Conservation (phyloP, 179 eudicot genomes). For the Heliamphora pulchella region DNA sequence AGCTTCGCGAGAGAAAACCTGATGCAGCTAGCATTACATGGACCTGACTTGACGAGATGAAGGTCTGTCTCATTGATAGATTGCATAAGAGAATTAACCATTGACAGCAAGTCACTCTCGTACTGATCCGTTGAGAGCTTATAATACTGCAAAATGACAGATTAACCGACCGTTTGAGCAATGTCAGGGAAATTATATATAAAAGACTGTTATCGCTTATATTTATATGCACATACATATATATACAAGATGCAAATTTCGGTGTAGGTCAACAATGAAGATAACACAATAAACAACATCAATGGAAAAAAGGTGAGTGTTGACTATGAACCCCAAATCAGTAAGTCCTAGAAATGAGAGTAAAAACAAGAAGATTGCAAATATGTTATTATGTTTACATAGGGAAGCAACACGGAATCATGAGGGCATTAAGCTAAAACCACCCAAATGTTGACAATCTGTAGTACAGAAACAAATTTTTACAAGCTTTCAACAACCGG, state of each 20-base stretch:
- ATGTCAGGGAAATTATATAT: not conserved
- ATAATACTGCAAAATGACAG: slow-evolving; percentile 39
- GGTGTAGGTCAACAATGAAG: not conserved
- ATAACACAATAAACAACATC: not conserved
- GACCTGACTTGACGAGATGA: slow-evolving; percentile 46
- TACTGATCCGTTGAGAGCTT: slow-evolving; percentile 60
- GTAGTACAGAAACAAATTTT: too few species aligned
- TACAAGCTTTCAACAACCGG: too few species aligned
- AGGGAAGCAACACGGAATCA: too few species aligned
- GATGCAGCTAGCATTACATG: slow-evolving; percentile 73
- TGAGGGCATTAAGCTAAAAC: too few species aligned
- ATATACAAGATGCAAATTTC: too few species aligned
- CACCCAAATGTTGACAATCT: too few species aligned
- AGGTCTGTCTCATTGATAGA: slow-evolving; percentile 47
- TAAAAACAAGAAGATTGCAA: too few species aligned
- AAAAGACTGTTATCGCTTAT: too few species aligned
- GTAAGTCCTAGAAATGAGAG: not conserved
- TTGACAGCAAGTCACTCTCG: slow-evolving; percentile 54
- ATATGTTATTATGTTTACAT: too few species aligned
- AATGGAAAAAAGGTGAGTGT: not conserved
- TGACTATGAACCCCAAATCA: not conserved
- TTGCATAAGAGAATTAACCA: slow-evolving; percentile 56
- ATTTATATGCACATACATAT: too few species aligned
- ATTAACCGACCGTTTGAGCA: not conserved
- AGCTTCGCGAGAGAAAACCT: slow-evolving; percentile 67